Evolutionary conservation across 129 eudicot species (phyloP), one percentile per base, ranked within the genome.

Genomic region (Tagetes patula): DNA sequence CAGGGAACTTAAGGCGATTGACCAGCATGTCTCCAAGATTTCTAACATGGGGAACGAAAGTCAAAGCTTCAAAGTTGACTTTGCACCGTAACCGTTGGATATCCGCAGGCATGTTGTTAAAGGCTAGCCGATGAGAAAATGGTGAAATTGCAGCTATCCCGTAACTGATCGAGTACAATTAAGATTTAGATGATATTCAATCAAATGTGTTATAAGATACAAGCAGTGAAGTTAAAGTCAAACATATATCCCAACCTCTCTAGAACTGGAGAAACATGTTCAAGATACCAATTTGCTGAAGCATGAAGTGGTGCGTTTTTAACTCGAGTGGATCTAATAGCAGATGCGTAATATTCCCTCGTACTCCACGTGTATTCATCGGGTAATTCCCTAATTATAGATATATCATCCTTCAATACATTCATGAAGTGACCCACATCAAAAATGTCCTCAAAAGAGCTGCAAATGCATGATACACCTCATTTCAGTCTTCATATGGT

Each of bases 71-170:
- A 80, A 90, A 94, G 83, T 94, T 94, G 80, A 88, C 99, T 77
- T 94, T 94, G 82, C 99, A 90, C 2, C 99, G 78, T 43, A 94
- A 74, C 20, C 91, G 84, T 74, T 94, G 99, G 80, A 94, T 82
- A 58, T 90, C 88, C 62, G 31, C 55, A 2, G 97, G 93, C 96
- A 94, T 84, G 81, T 88, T 89, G 85, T 94, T 89, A 64, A 94
- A 94, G 66, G 96, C 94, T 69, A 94, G 82, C 48, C 99, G 97
- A 42, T 94, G 99, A 31, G 99, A 90, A 77, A 94, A 94, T 27
- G 99, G 99, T 39, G 99, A 84, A 62, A 94, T 86, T 48, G 99
- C 97, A 77, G 99, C 97, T 53, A 94, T 85, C 34, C 99, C 99
- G 33, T 90, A 94, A 79, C 97, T 94, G 83, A 37, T 71, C 1